Conservation (phyloP, 768 basidiomycete species). For the Dentipellis sp. region DNA sequence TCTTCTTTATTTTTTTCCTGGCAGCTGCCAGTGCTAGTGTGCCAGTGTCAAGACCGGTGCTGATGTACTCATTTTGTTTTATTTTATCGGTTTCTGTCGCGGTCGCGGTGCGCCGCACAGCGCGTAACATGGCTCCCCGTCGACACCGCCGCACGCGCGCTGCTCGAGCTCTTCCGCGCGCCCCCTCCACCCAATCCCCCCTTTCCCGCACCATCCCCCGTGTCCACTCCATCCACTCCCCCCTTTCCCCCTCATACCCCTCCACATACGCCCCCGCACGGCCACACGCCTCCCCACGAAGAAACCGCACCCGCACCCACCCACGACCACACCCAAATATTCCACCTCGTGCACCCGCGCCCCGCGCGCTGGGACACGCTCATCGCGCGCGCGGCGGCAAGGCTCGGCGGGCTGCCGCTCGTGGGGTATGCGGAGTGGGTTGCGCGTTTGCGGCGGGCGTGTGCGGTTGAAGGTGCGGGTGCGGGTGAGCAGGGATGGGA, state of each 20-base stretch:
- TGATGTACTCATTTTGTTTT: no score
- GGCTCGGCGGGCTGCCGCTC: not conserved
- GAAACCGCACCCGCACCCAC: constrained; percentile 6
- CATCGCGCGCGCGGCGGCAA: not conserved
- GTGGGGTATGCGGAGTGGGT: constrained; percentile 3
- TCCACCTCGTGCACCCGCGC: constrained; percentile 9
- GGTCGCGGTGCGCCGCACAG: no score
- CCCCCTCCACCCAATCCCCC: not conserved
- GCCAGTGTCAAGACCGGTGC: no score
- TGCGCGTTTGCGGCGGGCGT: not conserved
- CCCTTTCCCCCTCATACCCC: not conserved
- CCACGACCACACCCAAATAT: not conserved
- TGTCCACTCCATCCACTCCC: no score
- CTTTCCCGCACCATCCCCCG: no score
- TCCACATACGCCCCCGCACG: not conserved
- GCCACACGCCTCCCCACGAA: constrained; percentile 7
- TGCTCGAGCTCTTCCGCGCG: not conserved
- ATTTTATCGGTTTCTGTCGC: no score
- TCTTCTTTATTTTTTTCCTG: no score
- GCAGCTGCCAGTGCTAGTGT: no score
- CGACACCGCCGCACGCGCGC: constrained; percentile 4
- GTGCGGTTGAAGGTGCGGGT: no score
- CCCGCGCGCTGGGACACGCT: not conserved
- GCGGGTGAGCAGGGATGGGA: not conserved
- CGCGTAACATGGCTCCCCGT: constrained; percentile 6